Evolutionary conservation across 257 asterid species (phyloP).

Genomic region (Penstemon barbatus): DNA sequence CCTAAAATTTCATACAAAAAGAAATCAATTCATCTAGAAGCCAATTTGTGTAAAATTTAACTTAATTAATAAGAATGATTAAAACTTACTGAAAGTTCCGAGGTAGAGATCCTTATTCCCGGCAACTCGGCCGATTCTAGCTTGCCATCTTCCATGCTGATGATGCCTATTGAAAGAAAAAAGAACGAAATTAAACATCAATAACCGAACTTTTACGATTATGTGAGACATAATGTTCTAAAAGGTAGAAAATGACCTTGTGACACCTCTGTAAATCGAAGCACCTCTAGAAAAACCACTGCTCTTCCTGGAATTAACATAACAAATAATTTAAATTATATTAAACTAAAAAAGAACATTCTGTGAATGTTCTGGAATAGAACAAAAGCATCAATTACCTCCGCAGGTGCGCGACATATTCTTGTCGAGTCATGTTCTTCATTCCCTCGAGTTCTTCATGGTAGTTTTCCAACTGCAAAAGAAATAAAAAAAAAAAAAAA

Average conservation of each 20-base stretch:
- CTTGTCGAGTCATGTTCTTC: constrained; percentile 90
- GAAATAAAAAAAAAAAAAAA: not conserved
- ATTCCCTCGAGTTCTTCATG: constrained; percentile 80
- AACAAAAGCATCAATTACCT: constrained; percentile 41
- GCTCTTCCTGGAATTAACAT: constrained; percentile 50
- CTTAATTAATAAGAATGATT: not conserved
- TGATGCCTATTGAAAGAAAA: constrained; percentile 46
- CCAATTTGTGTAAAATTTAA: not conserved
- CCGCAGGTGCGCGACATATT: constrained; percentile 80
- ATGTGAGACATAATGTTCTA: not conserved
- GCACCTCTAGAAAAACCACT: constrained; percentile 83
- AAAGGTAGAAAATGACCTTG: constrained; percentile 42
- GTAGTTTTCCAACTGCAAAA: constrained; percentile 66
- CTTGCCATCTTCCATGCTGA: constrained; percentile 86
- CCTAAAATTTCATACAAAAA: constrained; percentile 28
- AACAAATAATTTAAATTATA: not conserved
- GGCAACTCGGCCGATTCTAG: constrained; percentile 76
- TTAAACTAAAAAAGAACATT: not conserved
- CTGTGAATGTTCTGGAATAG: no score
- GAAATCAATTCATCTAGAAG: not conserved
- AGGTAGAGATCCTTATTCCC: constrained; percentile 77
- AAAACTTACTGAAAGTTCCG: constrained; percentile 66
- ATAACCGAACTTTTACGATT: not conserved
- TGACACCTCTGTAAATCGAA: constrained; percentile 74
- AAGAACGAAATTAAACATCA: not conserved